These are phyloP conservation scores for Medicago truncatula DNA, from an alignment of 306 rosid species.

Conservation along the genomic window DNA sequence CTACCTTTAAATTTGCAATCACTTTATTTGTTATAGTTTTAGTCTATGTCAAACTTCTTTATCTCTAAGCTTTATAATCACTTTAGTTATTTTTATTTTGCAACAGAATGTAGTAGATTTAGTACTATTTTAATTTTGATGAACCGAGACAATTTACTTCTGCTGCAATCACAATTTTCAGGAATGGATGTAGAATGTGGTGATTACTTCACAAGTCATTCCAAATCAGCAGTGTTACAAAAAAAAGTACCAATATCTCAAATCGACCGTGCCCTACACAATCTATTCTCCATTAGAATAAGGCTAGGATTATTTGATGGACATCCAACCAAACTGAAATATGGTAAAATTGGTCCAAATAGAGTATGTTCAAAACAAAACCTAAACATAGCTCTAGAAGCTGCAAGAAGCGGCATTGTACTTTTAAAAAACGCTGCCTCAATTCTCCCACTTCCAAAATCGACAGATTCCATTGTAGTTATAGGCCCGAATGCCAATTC, in stretches of 20 bases:
- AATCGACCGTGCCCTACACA: constrained; percentile 80
- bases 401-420: constrained; percentile 86
- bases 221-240: constrained; percentile 64
- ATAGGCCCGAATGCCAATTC: constrained; percentile 86
- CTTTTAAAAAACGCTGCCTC: constrained; percentile 67
- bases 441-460: constrained; percentile 76
- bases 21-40: background rate
- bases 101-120: background rate
- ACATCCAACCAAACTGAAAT: constrained; percentile 64
- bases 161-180: constrained; percentile 37
- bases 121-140: constrained; percentile 1
- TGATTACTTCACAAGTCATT: constrained; percentile 53
- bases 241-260: constrained; percentile 51
- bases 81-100: background rate
- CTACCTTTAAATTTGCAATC: background rate
- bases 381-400: constrained; percentile 72
- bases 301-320: constrained; percentile 86
- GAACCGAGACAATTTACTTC: background rate
- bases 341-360: constrained; percentile 68
- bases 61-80: background rate
- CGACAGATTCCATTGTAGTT: constrained; percentile 53
- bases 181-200: constrained; percentile 97
- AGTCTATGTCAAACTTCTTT: background rate
- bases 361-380: constrained; percentile 68
- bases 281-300: constrained; percentile 76